Evolutionary conservation across 345 rosid species (phyloP).

Genomic region (Eucalyptus guilfoylei): DNA sequence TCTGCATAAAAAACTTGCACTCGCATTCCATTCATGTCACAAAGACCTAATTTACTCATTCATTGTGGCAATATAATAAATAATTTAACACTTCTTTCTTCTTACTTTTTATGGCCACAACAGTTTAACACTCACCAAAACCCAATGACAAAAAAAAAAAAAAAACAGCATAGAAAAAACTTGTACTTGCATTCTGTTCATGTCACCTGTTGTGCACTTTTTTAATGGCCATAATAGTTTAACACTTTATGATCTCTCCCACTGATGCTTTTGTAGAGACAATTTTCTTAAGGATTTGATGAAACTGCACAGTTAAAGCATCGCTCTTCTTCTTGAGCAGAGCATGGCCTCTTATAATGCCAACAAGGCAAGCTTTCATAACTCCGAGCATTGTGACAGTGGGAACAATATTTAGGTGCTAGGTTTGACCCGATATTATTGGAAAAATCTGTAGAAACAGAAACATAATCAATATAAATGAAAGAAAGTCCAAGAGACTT

Average conservation of each 20-base stretch:
- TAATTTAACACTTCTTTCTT: no score
- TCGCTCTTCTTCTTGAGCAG: conserved; percentile 9
- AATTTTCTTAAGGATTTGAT: conserved; percentile 2
- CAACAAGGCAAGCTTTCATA: conserved; percentile 7
- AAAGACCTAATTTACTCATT: no score
- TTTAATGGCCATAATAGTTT: no score
- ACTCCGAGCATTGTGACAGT: conserved; percentile 4
- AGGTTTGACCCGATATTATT: conserved; percentile 1
- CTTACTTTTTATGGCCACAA: no score
- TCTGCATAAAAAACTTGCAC: no score
- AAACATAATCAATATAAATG: not conserved
- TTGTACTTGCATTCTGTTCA: no score
- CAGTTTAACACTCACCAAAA: no score
- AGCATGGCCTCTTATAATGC: conserved; percentile 5
- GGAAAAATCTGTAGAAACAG: not conserved
- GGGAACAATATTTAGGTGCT: not conserved
- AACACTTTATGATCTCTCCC: conserved; percentile 1
- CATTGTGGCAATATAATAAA: no score
- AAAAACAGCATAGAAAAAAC: no score
- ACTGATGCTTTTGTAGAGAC: conserved; percentile 4
- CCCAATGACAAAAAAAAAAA: no score
- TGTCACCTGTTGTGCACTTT: no score
- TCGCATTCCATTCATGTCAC: no score
- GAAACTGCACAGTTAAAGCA: not conserved
- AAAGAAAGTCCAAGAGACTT: not conserved